These are phyloP conservation scores for Penicillium sp. DNA, from an alignment of 2,329 filamentous ascomycete genomes.

Conservation along the genomic window DNA sequence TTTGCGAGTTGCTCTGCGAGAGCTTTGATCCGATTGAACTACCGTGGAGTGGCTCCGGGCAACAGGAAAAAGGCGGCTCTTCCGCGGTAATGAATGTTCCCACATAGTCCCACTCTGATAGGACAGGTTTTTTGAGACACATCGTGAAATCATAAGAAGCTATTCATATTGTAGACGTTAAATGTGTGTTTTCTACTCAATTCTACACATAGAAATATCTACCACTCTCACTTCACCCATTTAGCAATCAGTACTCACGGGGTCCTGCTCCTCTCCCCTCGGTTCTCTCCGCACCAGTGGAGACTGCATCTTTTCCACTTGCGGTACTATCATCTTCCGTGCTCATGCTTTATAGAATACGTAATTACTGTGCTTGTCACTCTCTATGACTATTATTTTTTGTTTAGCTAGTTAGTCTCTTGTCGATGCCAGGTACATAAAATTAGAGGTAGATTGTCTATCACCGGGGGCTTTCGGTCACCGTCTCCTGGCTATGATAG, in stretches of 20 bases:
- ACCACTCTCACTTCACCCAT: not conserved
- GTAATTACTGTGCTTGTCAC: too few relatives aligned
- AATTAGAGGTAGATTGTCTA: not conserved
- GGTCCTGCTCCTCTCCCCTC: not conserved
- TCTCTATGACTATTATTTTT: not conserved
- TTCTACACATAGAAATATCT: not conserved
- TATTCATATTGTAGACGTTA: not conserved
- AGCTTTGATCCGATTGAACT: not conserved
- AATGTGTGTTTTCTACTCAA: not conserved
- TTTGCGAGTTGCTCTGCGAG: too few relatives aligned
- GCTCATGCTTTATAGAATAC: not conserved
- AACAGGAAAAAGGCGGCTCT: not conserved
- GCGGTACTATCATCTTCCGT: not conserved
- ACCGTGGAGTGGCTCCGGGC: not conserved
- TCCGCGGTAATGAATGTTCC: not conserved
- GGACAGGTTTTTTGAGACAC: not conserved
- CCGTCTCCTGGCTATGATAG: not conserved
- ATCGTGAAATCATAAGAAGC: not conserved
- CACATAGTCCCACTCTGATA: too few relatives aligned
- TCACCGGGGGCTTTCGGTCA: not conserved
- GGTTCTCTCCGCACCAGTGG: constrained; percentile 23
- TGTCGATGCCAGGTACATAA: not conserved
- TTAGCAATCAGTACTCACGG: not conserved
- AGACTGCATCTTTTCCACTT: constrained; percentile 9
- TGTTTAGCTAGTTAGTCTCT: not conserved